phyloP scores from a whole-genome alignment of 2,329 filamentous ascomycete species.

The Pseudogymnoascus sp. region DNA sequence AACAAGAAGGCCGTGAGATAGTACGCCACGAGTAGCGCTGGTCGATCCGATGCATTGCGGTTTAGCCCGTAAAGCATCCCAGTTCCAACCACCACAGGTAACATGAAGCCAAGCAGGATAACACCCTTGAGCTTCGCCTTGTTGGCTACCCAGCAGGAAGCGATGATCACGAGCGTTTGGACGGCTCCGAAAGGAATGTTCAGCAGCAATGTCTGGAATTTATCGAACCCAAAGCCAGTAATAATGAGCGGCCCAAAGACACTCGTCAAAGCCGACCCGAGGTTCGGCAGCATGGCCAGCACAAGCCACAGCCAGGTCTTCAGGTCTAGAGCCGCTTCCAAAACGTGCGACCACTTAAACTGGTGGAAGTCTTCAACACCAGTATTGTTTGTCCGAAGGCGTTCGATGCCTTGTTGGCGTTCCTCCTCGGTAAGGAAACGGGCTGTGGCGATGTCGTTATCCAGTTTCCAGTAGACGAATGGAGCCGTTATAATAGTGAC shows the following conservation, averaged over 20 bases:
- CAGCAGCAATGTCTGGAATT: slow-evolving; percentile 5
- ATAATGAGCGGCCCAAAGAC: slow-evolving; percentile 12
- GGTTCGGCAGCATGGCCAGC: slow-evolving; percentile 9
- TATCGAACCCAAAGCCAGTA: slow-evolving; percentile 11
- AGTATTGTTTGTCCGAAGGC: slow-evolving; percentile 38
- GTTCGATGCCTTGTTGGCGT: slow-evolving; percentile 46
- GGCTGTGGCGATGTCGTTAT: slow-evolving; percentile 50
- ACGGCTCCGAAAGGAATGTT: slow-evolving; percentile 47
- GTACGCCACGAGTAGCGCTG: slow-evolving; percentile 52
- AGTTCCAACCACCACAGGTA: slow-evolving; percentile 56
- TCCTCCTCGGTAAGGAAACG: slow-evolving; percentile 52
- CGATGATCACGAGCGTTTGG: slow-evolving; percentile 54
- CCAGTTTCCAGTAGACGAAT: slow-evolving; percentile 55
- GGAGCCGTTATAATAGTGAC: slow-evolving; percentile 43
- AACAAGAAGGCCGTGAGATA: slow-evolving; percentile 63
- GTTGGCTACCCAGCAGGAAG: slow-evolving; percentile 52
- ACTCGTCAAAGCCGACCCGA: neutral
- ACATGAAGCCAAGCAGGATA: slow-evolving; percentile 47
- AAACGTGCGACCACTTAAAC: slow-evolving; percentile 47
- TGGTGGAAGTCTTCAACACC: slow-evolving; percentile 56
- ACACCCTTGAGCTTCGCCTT: slow-evolving; percentile 51
- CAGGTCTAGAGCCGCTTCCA: slow-evolving; percentile 50
- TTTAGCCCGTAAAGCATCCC: slow-evolving; percentile 51
- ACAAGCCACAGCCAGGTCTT: slow-evolving; percentile 48
- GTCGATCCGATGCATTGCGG: slow-evolving; percentile 38